A percentile compares a stretch with the other conserved stretches of the same genome.
phyloP scores from a whole-genome alignment of 495 filamentous ascomycete genomes.

The Poronia punctata region DNA sequence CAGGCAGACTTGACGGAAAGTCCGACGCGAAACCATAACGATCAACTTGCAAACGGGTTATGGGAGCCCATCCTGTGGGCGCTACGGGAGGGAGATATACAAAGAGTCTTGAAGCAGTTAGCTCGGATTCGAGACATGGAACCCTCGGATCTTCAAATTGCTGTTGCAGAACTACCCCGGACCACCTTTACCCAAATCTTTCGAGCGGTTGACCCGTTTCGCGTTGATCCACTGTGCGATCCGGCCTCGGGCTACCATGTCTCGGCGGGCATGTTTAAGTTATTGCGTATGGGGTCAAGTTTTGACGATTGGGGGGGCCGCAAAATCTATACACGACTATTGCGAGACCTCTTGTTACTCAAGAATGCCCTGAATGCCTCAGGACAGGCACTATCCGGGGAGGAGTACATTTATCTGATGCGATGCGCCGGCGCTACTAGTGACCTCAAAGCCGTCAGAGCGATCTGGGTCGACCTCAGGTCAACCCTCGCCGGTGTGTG shows the following conservation, averaged over 20 bases:
- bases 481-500: conserved; percentile 2
- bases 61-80: conserved; percentile 13
- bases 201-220: conserved; percentile 27
- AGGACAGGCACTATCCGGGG: conserved; percentile 14
- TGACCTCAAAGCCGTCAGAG: conserved; percentile 13
- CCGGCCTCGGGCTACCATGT: conserved; percentile 14
- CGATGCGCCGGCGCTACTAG: conserved; percentile 29
- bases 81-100: conserved; percentile 14
- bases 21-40: neutral
- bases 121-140: conserved; percentile 9
- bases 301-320: conserved; percentile 29
- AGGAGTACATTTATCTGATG: conserved; percentile 27
- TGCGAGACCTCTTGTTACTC: conserved; percentile 16
- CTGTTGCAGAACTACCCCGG: conserved; percentile 16
- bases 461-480: conserved; percentile 20
- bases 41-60: conserved; percentile 4
- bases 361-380: conserved; percentile 14
- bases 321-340: conserved; percentile 17
- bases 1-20: neutral
- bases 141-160: conserved; percentile 6
- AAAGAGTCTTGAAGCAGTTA: conserved; percentile 12
- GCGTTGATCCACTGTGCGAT: conserved; percentile 20
- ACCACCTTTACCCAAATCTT: conserved; percentile 33
- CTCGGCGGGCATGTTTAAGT: conserved; percentile 19
- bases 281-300: conserved; percentile 14